phyloP scores from a whole-genome alignment of 371 early-diverging fungal species.

The Actinomucor elegans region DNA sequence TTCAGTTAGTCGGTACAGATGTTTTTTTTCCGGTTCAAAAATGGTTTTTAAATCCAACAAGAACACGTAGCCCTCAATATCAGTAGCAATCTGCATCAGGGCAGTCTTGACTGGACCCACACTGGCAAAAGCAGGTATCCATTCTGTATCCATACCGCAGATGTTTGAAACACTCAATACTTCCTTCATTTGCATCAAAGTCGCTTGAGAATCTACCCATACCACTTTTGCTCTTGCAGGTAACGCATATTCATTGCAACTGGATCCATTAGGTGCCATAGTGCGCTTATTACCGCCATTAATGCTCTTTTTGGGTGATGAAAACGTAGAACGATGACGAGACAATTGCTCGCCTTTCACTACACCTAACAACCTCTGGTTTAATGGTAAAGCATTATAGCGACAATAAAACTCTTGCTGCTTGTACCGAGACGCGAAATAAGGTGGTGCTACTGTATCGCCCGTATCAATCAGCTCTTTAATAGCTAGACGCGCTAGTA shows the following conservation, averaged over 20 bases:
- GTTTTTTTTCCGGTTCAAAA: constrained; percentile 19
- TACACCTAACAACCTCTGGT: constrained; percentile 29
- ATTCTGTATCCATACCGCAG: constrained; percentile 49
- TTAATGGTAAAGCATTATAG: constrained; percentile 30
- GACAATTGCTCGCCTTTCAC: constrained; percentile 43
- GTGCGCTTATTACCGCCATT: neutral
- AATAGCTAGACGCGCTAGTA: constrained; percentile 35
- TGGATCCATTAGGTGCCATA: constrained; percentile 6
- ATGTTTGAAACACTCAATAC: constrained; percentile 16
- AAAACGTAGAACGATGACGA: constrained; percentile 16
- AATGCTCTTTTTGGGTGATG: neutral
- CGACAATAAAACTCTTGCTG: constrained; percentile 36
- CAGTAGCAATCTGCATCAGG: constrained; percentile 46
- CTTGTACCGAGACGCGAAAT: constrained; percentile 34
- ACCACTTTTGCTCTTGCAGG: constrained; percentile 23
- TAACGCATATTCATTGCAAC: constrained; percentile 20
- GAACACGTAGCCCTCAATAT: constrained; percentile 29
- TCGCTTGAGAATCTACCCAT: constrained; percentile 31
- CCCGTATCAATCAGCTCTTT: constrained; percentile 49
- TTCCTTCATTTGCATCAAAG: constrained; percentile 25
- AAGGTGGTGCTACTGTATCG: constrained; percentile 34
- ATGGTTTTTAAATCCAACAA: constrained; percentile 39
- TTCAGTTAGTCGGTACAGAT: constrained; percentile 20
- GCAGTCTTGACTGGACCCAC: constrained; percentile 25
- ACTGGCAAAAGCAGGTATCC: constrained; percentile 46